Conservation (phyloP, 345 rosid genomes). For the Citrus trifoliata region DNA sequence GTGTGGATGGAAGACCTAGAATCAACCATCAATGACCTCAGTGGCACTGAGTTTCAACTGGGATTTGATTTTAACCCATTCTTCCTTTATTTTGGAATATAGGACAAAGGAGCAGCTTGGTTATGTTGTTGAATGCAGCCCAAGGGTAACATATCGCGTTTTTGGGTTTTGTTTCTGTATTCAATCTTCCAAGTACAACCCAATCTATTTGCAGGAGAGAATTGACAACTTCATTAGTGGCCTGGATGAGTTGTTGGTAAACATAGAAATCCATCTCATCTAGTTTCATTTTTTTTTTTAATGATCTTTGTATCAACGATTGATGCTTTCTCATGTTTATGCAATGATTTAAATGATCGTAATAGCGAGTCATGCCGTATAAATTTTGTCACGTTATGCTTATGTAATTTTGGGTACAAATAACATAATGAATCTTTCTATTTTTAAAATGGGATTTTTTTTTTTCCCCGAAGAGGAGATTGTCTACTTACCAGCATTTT, state of each 20-base stretch:
- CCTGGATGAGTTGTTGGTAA: slow-evolving; percentile 69
- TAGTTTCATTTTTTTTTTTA: neutral
- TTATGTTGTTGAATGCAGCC: slow-evolving; percentile 86
- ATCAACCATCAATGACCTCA: neutral
- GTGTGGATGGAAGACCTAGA: neutral
- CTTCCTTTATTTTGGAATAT: slow-evolving; percentile 11
- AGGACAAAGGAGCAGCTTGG: slow-evolving; percentile 99
- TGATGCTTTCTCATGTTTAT: neutral
- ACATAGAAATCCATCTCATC: slow-evolving; percentile 15
- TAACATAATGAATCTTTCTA: neutral
- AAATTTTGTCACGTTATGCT: neutral
- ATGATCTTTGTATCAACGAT: neutral
- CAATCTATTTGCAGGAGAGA: slow-evolving; percentile 74
- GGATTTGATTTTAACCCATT: slow-evolving; percentile 1
- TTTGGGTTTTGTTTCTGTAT: slow-evolving; percentile 83
- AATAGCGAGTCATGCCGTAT: neutral
- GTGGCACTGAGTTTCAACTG: neutral
- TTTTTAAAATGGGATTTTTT: neutral
- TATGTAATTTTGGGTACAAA: too few species aligned
- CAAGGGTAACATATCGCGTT: slow-evolving; percentile 64
- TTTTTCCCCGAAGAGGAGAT: neutral
- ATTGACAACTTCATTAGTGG: slow-evolving; percentile 68
- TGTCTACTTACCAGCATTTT: neutral
- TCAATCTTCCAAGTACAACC: slow-evolving; percentile 86
- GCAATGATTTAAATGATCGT: neutral